Conservation (phyloP, 768 basidiomycete genomes). For the Suillus cothurnatus region DNA sequence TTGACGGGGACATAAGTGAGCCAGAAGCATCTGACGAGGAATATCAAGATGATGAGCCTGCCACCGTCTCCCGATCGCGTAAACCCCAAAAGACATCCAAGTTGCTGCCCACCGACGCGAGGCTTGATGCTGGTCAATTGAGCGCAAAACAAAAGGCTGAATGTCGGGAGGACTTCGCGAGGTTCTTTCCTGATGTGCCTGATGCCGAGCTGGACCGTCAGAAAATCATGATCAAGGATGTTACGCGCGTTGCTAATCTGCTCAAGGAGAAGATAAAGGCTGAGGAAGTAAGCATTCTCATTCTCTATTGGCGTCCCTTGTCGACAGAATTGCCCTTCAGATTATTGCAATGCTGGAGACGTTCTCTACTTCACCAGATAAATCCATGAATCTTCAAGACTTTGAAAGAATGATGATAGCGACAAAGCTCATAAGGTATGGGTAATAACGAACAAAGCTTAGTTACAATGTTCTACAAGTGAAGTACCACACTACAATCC, state of each 20-base stretch:
- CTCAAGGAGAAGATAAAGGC: slow-evolving; percentile 72
- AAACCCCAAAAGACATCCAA: slow-evolving; percentile 4
- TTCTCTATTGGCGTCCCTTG: neutral
- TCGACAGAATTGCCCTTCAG: slow-evolving; percentile 39
- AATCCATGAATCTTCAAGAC: slow-evolving; percentile 65
- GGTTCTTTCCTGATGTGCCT: slow-evolving; percentile 69
- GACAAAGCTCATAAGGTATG: slow-evolving; percentile 45
- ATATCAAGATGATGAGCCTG: slow-evolving; percentile 23
- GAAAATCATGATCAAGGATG: slow-evolving; percentile 66
- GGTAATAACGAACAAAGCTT: neutral
- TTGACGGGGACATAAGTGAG: slow-evolving; percentile 26
- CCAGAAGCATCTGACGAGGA: slow-evolving; percentile 33
- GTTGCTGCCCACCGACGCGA: neutral
- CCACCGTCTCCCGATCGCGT: slow-evolving; percentile 2
- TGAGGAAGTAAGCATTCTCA: slow-evolving; percentile 59
- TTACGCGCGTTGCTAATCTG: slow-evolving; percentile 58
- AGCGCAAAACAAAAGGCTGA: slow-evolving; percentile 55
- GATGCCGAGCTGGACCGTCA: slow-evolving; percentile 50
- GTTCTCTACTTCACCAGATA: slow-evolving; percentile 72
- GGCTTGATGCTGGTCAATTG: slow-evolving; percentile 28
- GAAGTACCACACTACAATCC: neutral
- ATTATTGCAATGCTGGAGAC: slow-evolving; percentile 79
- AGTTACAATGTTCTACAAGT: slow-evolving; percentile 5
- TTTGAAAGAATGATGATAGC: slow-evolving; percentile 77
- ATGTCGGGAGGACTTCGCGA: slow-evolving; percentile 60